Base-by-base conservation (phyloP, 768 basidiomycete species). In the Rhodocollybia butyracea region DNA sequence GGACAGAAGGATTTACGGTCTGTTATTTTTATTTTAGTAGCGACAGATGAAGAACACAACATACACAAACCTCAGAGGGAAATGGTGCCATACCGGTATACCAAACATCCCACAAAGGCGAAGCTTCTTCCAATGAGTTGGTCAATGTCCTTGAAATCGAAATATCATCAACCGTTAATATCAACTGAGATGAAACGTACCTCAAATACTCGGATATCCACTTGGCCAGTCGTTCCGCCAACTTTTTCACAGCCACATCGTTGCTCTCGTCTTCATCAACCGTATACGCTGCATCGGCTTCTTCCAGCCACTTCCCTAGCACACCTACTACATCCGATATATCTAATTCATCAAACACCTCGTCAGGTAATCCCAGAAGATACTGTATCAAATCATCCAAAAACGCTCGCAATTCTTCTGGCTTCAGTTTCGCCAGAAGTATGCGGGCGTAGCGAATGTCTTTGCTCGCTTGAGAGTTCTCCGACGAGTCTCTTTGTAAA, bases 31-130 rank as follows among this genome's bases (percentile, higher is more conserved):
- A 7, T 8, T 24, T 8, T 11, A 10, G 5, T 22, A 22, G 53
- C 4, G 21, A 24, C 3, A 12, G 22, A 13, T 39, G 11, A 31
- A 3, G 42, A 34, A 21, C 22, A 19, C 12, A 11, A 50, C 17
- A 21, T 0, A 42, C 21, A 34, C 30, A 31, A 26, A 89, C 88
- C 72, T 91, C 86, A 11, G 79, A 76, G 2, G 88, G 85, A 58
- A 88, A 87, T 1, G 84, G 79, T 2, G 80, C 74, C 5, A 69
- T 64, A 4, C 87, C 85, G 0, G 84, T 89, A 55, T 84, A 89
- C 88, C 88, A 91, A 8, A 89, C 67, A 54, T 86, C 83, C 82
- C 85, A 90, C 27, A 91, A 68, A 13, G 70, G 66, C n/a, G n/a
- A n/a, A 2, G 68, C 57, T 5, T 78, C 75, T 53, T 87, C 86